These are phyloP conservation scores for Fragilaria radians DNA, from an alignment of 108 stramenopile genomes.

Conservation along the genomic window DNA sequence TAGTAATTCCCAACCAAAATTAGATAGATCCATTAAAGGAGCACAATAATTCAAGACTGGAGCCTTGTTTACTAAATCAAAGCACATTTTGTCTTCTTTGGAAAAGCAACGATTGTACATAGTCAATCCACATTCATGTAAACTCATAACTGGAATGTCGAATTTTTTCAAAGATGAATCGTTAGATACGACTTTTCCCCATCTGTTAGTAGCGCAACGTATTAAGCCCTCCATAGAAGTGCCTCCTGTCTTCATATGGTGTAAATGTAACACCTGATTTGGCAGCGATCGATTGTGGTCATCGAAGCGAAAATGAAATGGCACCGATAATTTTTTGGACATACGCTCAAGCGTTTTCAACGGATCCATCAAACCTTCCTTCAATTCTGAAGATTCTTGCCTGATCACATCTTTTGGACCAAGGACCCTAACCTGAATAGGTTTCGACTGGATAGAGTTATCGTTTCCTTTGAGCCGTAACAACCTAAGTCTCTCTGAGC, in stretches of 20 bases:
- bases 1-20: constrained; percentile 48
- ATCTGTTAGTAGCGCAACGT: constrained; percentile 43
- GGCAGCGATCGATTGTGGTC: neutral
- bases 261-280: constrained; percentile 74
- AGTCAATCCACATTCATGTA: constrained; percentile 34
- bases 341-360: too few relatives aligned
- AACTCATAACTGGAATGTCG: constrained; percentile 17
- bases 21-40: constrained; percentile 42
- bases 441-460: too few relatives aligned
- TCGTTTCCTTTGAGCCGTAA: too few relatives aligned
- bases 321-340: neutral
- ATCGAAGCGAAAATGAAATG: neutral
- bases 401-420: too few relatives aligned
- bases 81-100: constrained; percentile 13
- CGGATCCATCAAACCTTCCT: too few relatives aligned
- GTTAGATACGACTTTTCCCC: constrained; percentile 1
- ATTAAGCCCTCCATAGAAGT: constrained; percentile 50
- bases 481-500: too few relatives aligned
- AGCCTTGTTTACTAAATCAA: constrained; percentile 14
- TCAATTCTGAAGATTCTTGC: too few relatives aligned
- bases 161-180: constrained; percentile 3
- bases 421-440: too few relatives aligned
- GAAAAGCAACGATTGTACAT: constrained; percentile 20
- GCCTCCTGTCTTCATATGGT: constrained; percentile 83
- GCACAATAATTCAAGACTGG: constrained; percentile 64